Conservation (phyloP, 768 basidiomycete genomes). For the Lentinula sp. region DNA sequence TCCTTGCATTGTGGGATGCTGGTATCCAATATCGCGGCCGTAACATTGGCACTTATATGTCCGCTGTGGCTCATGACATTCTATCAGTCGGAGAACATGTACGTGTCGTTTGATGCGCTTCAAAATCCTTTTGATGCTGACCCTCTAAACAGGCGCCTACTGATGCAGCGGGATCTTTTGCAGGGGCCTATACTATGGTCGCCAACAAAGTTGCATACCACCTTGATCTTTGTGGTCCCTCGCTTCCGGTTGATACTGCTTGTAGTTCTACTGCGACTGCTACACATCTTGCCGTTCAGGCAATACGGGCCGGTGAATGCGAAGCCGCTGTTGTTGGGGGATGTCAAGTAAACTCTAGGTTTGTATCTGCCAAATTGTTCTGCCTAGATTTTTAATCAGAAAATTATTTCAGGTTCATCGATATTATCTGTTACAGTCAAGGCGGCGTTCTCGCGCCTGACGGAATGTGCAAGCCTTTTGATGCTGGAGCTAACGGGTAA, state of each 20-base stretch:
- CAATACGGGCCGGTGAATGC: slow-evolving; percentile 37
- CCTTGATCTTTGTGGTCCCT: slow-evolving; percentile 37
- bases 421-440: slow-evolving; percentile 37
- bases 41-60: slow-evolving; percentile 30
- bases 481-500: slow-evolving; percentile 38
- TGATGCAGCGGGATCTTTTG: slow-evolving; percentile 26
- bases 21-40: slow-evolving; percentile 31
- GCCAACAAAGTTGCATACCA: slow-evolving; percentile 38
- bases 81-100: slow-evolving; percentile 13
- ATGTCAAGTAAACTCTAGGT: slow-evolving; percentile 37
- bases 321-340: slow-evolving; percentile 43
- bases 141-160: slow-evolving; percentile 22
- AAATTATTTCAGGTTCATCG: slow-evolving; percentile 25
- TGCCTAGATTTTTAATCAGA: slow-evolving; percentile 10
- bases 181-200: slow-evolving; percentile 26
- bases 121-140: background rate
- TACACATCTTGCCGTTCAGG: slow-evolving; percentile 41
- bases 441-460: slow-evolving; percentile 30
- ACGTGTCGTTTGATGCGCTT: background rate
- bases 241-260: slow-evolving; percentile 42
- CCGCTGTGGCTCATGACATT: slow-evolving; percentile 17
- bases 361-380: background rate
- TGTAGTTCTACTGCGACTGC: slow-evolving; percentile 44
- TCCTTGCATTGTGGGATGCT: slow-evolving; percentile 29
- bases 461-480: slow-evolving; percentile 40